phyloP scores from a whole-genome alignment of 257 asterid species.

The Oldenlandia corymbosa region DNA sequence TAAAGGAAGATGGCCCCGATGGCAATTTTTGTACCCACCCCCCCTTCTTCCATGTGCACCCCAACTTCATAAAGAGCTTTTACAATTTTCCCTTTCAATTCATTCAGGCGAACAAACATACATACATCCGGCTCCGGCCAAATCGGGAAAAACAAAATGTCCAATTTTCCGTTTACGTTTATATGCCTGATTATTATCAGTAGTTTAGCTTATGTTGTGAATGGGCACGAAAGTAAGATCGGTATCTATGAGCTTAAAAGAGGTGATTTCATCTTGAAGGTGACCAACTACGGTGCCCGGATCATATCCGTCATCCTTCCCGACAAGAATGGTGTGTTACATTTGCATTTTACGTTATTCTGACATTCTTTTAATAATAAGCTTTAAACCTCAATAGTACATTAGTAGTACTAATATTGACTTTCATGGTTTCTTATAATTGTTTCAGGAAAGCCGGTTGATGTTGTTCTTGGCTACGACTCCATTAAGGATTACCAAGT shows the following conservation, averaged over 20 bases:
- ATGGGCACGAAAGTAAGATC: slow-evolving; percentile 17
- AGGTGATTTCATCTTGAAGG: slow-evolving; percentile 53
- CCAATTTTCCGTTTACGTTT: slow-evolving; percentile 16
- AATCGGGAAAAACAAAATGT: slow-evolving; percentile 13
- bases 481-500: slow-evolving; percentile 54
- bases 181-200: slow-evolving; percentile 22
- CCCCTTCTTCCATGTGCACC: no score
- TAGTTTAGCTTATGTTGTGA: slow-evolving; percentile 14
- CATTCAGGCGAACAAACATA: no score
- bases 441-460: slow-evolving; percentile 50
- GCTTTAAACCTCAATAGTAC: background rate
- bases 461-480: slow-evolving; percentile 82
- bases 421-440: background rate
- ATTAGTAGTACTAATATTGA: no score
- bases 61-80: no score
- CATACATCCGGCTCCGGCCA: no score
- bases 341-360: background rate
- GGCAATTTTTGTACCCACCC: no score
- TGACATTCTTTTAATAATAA: background rate
- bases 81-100: no score
- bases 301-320: slow-evolving; percentile 71
- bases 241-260: slow-evolving; percentile 46
- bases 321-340: slow-evolving; percentile 58
- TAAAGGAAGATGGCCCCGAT: no score
- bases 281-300: slow-evolving; percentile 77